phyloP scores from a whole-genome alignment of 169 alveolate genomes.

The Eimeria brunetti region DNA sequence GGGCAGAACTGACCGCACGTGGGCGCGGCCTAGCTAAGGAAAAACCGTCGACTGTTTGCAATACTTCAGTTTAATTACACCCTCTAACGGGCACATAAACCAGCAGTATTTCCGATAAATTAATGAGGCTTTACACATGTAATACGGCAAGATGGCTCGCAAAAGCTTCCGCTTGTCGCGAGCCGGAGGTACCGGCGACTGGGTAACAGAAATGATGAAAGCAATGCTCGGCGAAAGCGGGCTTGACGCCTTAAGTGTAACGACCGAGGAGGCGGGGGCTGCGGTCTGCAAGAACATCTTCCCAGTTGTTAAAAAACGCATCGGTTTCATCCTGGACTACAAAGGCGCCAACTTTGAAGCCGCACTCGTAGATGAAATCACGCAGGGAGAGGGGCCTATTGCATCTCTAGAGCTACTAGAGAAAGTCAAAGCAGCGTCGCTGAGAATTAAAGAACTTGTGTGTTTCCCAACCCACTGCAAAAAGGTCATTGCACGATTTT shows the following conservation, averaged over 20 bases:
- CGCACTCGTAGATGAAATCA: conserved; percentile 58
- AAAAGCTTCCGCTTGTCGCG: conserved; percentile 36
- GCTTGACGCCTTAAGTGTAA: background rate
- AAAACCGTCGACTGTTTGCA: background rate
- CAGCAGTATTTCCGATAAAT: background rate
- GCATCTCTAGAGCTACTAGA: conserved; percentile 18
- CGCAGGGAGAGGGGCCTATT: conserved; percentile 68
- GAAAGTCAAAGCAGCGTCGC: conserved; percentile 14
- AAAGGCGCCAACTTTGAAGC: conserved; percentile 9
- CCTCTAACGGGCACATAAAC: background rate
- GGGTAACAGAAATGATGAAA: conserved; percentile 9
- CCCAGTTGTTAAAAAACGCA: conserved; percentile 1
- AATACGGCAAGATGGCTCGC: conserved; percentile 36
- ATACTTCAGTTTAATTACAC: background rate
- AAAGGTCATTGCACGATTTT: background rate
- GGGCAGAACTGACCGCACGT: background rate
- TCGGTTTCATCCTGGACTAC: background rate
- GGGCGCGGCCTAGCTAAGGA: background rate
- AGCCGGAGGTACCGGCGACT: conserved; percentile 17
- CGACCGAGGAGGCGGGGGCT: conserved; percentile 34
- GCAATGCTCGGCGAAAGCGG: background rate
- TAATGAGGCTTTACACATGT: background rate
- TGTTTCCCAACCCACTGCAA: background rate
- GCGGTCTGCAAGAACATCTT: conserved; percentile 25
- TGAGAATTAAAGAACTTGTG: conserved; percentile 54